A percentile compares a stretch with the other conserved stretches of the same genome.
phyloP scores from a whole-genome alignment of 2,329 filamentous ascomycete species.

The Fusarium compactum region DNA sequence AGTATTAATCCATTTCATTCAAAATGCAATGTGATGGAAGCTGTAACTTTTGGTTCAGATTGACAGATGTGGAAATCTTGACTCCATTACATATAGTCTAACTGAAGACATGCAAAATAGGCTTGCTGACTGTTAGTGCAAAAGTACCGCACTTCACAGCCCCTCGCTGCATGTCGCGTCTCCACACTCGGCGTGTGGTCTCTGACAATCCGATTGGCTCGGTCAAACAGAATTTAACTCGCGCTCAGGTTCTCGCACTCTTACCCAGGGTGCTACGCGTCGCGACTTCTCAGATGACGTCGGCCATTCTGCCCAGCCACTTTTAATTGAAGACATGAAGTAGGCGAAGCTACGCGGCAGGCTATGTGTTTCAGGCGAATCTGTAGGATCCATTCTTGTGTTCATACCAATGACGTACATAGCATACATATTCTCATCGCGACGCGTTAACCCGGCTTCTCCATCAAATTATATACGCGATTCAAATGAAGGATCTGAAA shows the following conservation, averaged over 20 bases:
- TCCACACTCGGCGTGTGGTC: no score
- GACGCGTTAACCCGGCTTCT: background rate
- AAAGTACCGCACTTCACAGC: rapidly evolving
- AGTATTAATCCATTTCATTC: background rate
- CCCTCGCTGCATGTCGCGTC: rapidly evolving
- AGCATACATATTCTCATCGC: background rate
- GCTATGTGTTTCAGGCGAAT: background rate
- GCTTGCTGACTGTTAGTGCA: background rate
- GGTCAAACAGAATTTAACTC: background rate
- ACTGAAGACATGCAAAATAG: rapidly evolving
- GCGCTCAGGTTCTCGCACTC: no score
- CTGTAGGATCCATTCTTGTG: background rate
- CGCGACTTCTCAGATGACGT: background rate
- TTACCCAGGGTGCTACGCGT: background rate
- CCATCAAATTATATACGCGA: background rate
- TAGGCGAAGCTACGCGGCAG: background rate
- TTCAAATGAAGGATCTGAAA: background rate
- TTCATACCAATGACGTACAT: background rate
- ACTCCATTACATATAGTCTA: background rate
- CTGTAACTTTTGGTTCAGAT: rapidly evolving
- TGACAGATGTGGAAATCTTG: background rate
- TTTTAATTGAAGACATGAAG: background rate
- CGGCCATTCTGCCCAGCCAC: background rate
- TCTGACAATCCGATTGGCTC: background rate
- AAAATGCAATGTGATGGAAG: rapidly evolving